Evolutionary conservation across 192 early-diverging fungal genomes (phyloP).

Genomic region (Podila epigama): DNA sequence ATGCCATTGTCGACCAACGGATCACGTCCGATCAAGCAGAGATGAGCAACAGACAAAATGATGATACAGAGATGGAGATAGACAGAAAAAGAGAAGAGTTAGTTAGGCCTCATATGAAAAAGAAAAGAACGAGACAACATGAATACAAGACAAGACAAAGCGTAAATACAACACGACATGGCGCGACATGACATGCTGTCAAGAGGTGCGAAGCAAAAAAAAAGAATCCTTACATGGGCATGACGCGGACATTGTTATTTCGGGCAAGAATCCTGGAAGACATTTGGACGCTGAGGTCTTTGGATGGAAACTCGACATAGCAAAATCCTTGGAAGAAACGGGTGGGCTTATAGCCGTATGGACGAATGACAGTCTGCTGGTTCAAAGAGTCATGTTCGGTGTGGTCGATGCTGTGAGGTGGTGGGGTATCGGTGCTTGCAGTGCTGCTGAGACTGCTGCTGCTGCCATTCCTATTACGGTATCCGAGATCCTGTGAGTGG

Average conservation of each 20-base stretch:
- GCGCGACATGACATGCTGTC: too few species aligned
- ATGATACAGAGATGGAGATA: neutral
- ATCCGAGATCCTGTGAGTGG: neutral
- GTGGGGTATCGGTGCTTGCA: neutral
- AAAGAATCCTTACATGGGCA: constrained; percentile 40
- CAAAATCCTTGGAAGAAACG: constrained; percentile 48
- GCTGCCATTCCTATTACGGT: neutral
- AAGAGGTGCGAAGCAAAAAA: neutral
- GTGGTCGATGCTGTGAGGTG: neutral
- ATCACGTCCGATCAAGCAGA: constrained; percentile 1
- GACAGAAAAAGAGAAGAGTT: neutral
- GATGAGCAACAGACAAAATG: neutral
- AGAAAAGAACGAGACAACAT: neutral
- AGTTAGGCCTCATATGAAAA: neutral
- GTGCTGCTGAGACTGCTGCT: neutral
- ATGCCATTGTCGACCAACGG: too few species aligned
- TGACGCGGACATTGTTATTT: constrained; percentile 43
- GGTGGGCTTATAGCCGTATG: constrained; percentile 38
- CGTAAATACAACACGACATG: too few species aligned
- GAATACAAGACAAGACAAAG: neutral
- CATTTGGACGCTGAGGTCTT: constrained; percentile 27
- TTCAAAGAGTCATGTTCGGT: constrained; percentile 5
- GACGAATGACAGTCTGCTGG: constrained; percentile 28
- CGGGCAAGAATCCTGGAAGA: constrained; percentile 23
- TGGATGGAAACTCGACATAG: constrained; percentile 38